A percentile compares a stretch with the other conserved stretches of the same genome.
Conservation (phyloP, 345 rosid genomes). For the Pseudoturritis turrita region DNA sequence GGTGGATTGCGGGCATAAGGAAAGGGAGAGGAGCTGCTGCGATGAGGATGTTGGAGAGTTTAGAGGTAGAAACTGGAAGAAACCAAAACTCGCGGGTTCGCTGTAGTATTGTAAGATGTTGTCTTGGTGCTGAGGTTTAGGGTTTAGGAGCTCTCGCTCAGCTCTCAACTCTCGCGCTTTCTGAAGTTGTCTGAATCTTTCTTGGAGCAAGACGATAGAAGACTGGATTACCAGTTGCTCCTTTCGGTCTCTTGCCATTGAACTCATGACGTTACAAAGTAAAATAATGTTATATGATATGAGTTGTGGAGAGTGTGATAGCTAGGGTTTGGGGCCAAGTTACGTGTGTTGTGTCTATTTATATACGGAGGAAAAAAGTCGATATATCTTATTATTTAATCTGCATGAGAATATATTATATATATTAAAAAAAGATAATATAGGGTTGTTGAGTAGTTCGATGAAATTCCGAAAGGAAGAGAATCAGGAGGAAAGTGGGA, state of each 20-base stretch:
- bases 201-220: conserved; percentile 68
- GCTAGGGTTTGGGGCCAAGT: conserved; percentile 12
- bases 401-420: conserved; percentile 37
- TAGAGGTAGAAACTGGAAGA: conserved; percentile 45
- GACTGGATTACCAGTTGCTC: conserved; percentile 48
- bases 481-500: conserved; percentile 56
- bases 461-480: conserved; percentile 45
- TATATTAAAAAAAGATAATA: not conserved
- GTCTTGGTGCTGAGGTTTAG: conserved; percentile 32
- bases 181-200: conserved; percentile 63
- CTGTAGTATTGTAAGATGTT: conserved; percentile 24
- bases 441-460: conserved; percentile 35
- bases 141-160: conserved; percentile 43
- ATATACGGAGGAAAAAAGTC: conserved; percentile 29
- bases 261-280: conserved; percentile 16
- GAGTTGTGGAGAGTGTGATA: conserved; percentile 17
- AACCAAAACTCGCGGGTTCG: conserved; percentile 37
- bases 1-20: conserved; percentile 6
- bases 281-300: conserved; percentile 1
- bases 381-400: conserved; percentile 13
- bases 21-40: conserved; percentile 33
- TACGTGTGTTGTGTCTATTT: conserved; percentile 26
- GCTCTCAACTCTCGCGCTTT: conserved; percentile 62
- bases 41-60: conserved; percentile 24
- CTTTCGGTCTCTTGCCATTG: conserved; percentile 43